phyloP scores from a whole-genome alignment of 164 flowering plant species.

The Nymphaea thermarum region DNA sequence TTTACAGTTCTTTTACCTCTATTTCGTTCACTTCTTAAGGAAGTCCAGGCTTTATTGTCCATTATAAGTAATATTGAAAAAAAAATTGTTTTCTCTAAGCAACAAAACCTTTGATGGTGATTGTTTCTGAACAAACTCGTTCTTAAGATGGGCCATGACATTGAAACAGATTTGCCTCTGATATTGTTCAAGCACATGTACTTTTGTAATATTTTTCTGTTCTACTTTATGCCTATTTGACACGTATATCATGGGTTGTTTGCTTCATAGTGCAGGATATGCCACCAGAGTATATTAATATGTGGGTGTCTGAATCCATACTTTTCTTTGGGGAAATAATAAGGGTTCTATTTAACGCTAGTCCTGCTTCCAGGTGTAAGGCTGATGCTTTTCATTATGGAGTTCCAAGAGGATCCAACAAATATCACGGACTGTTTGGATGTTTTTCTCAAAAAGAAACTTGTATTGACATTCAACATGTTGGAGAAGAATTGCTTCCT shows the following conservation, averaged over 20 bases:
- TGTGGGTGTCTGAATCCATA: slow-evolving; percentile 89
- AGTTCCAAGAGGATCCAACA: slow-evolving; percentile 34
- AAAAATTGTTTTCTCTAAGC: too few species aligned
- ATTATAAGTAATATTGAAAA: too few species aligned
- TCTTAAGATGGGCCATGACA: too few species aligned
- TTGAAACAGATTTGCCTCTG: too few species aligned
- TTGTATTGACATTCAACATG: slow-evolving; percentile 19
- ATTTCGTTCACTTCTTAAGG: too few species aligned
- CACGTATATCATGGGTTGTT: neutral
- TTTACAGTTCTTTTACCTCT: too few species aligned
- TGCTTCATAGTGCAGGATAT: slow-evolving; percentile 56
- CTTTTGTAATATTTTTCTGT: too few species aligned
- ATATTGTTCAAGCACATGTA: too few species aligned
- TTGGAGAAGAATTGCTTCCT: slow-evolving; percentile 72
- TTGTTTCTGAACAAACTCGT: too few species aligned
- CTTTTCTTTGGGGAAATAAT: slow-evolving; percentile 94
- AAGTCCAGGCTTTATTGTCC: too few species aligned
- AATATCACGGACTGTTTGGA: slow-evolving; percentile 33
- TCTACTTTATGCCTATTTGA: neutral
- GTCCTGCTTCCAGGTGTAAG: slow-evolving; percentile 44
- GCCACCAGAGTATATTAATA: slow-evolving; percentile 87
- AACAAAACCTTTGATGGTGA: too few species aligned
- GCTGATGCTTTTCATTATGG: slow-evolving; percentile 33
- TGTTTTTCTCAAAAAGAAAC: slow-evolving; percentile 39
- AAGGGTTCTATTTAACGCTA: slow-evolving; percentile 86